Percentiles rank a stretch among this genome's conserved stretches.
These are phyloP conservation scores for Leccinum pachyderme DNA, from an alignment of 1,284 basidiomycete genomes.

Conservation along the genomic window DNA sequence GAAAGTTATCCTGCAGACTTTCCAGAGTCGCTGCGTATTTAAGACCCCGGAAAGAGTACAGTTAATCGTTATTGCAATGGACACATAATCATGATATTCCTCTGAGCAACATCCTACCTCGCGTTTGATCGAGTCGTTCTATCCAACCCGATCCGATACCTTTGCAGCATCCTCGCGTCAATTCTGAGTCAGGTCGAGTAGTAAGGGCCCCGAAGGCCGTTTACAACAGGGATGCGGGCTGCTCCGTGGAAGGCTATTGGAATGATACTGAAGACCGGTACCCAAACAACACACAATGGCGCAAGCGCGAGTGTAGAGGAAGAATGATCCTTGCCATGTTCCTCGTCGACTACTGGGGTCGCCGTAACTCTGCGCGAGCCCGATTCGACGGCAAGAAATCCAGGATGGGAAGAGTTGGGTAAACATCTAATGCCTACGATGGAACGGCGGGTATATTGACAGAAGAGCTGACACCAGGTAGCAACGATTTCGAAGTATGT, in stretches of 20 bases:
- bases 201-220: constrained; percentile 45
- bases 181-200: constrained; percentile 22
- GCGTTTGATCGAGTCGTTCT: constrained; percentile 14
- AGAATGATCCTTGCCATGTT: constrained; percentile 22
- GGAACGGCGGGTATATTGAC: constrained; percentile 44
- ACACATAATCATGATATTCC: background rate
- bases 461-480: constrained; percentile 46
- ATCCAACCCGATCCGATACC: constrained; percentile 19
- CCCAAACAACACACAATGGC: constrained; percentile 58
- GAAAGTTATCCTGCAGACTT: constrained; percentile 47
- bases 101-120: constrained; percentile 16
- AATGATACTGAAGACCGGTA: constrained; percentile 45
- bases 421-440: constrained; percentile 52
- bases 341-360: too few relatives aligned
- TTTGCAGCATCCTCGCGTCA: constrained; percentile 23
- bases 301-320: constrained; percentile 52
- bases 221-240: constrained; percentile 37
- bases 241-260: constrained; percentile 40
- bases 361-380: constrained; percentile 44
- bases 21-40: constrained; percentile 43
- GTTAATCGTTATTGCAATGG: background rate
- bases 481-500: constrained; percentile 44
- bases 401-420: constrained; percentile 54
- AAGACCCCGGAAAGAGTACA: constrained; percentile 2
- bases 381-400: constrained; percentile 56